These are phyloP conservation scores for Hippophae gyantsensis DNA, from an alignment of 306 rosid genomes.

Conservation along the genomic window DNA sequence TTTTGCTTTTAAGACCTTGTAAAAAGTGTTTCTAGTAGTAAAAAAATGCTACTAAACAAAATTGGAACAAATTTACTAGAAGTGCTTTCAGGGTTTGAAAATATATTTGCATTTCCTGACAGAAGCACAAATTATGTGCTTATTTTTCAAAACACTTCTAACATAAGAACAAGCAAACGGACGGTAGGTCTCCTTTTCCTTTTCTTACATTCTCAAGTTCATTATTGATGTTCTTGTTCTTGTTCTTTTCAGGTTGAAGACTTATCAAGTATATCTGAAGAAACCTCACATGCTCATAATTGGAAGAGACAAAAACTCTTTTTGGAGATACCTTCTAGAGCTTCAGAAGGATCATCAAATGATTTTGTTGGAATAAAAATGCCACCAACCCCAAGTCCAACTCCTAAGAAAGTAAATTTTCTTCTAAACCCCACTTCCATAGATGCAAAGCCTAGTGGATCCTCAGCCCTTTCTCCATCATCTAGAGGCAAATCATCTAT, in stretches of 20 bases:
- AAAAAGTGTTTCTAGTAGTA: too few species aligned
- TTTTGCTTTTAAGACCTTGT: too few species aligned
- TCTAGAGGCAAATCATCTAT: conserved; percentile 57
- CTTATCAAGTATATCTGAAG: conserved; percentile 35
- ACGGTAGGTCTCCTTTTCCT: not conserved
- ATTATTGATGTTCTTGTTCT: not conserved
- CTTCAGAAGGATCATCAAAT: conserved; percentile 31
- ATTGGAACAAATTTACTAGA: too few species aligned
- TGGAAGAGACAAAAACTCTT: conserved; percentile 57
- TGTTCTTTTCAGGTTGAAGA: conserved; percentile 39
- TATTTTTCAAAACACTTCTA: too few species aligned
- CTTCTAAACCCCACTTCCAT: conserved; percentile 46
- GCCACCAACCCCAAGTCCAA: conserved; percentile 67
- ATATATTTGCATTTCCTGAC: too few species aligned
- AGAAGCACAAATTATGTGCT: too few species aligned
- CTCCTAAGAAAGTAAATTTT: conserved; percentile 75
- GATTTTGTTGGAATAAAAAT: conserved; percentile 62
- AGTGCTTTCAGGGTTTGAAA: too few species aligned
- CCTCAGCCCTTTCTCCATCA: conserved; percentile 38
- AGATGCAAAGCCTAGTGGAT: conserved; percentile 38
- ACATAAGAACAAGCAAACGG: too few species aligned
- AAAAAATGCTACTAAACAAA: too few species aligned
- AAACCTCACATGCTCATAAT: conserved; percentile 25
- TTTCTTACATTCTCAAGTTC: not conserved
- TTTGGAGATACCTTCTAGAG: conserved; percentile 57